Evolutionary conservation across 352 stramenopile genomes (phyloP), one percentile per base, ranked within the genome.

Genomic region (Nothophytophthora sp.): DNA sequence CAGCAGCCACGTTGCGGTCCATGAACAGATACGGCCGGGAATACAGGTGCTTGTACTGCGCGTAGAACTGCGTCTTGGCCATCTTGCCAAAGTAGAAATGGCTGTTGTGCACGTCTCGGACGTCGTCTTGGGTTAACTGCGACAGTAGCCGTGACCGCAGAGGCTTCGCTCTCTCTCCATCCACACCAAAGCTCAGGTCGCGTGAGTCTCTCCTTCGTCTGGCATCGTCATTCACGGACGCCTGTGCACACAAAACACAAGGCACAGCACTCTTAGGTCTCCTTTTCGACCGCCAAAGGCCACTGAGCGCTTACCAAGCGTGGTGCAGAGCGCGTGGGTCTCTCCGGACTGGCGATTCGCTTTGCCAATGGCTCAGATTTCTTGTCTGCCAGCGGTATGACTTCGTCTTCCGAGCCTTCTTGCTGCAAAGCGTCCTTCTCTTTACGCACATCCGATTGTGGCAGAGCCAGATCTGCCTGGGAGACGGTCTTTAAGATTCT

Each of bases 1-100:
- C 28, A 12, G 34, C 18, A 23, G 41, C 34, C 19, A 16, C 32
- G 40, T 63, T 67, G 23, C 46, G 53, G 23, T 67, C 70, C 16
- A 86, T 64, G 28, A 87, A 90, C 19, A 90, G 45, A 50, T 87
- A 88, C 16, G 76, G 76, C n/a, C 78, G 72, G 0, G 70, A 76
- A 39, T 84, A 73, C 29, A 92, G 28, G 27, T 85, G 65, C 1
- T 61, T 68, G 56, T 92, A 92, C 49, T 77, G 64, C 5, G 60
- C 60, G 47, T 80, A 92, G 51, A 92, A 92, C 11, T 66, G 43
- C 8, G 64, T 41, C 35, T 79, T 82, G 15, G 82, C 79, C 1
- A 43, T 57, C 0, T 67, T 67, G 19, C 82, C 82, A 42, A 92
- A 89, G 61, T 92, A 92, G 16, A 57, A 53, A 18, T 80, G 68